phyloP scores from a whole-genome alignment of 2,329 filamentous ascomycete genomes.

The Plenodomus lindquistii region DNA sequence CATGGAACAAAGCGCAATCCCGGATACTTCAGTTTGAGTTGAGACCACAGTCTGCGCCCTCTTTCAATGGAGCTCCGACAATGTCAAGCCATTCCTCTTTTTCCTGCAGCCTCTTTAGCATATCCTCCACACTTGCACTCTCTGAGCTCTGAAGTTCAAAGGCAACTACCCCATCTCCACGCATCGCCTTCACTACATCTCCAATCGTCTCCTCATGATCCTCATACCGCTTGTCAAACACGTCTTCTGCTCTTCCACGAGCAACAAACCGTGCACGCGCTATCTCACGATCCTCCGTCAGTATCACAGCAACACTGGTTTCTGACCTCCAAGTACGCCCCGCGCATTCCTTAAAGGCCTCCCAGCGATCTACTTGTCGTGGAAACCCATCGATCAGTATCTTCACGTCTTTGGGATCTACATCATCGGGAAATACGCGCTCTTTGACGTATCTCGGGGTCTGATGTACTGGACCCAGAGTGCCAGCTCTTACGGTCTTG shows the following conservation, averaged over 20 bases:
- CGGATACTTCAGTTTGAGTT: no score
- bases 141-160: background rate
- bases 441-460: conserved; percentile 9
- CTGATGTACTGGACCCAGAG: conserved; percentile 3
- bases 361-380: conserved; percentile 7
- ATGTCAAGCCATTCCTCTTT: background rate
- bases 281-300: conserved; percentile 3
- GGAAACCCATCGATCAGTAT: conserved; percentile 17
- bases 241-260: conserved; percentile 12
- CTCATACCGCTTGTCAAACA: conserved; percentile 10
- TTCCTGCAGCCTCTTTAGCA: background rate
- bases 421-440: conserved; percentile 7
- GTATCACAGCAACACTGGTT: background rate
- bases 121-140: background rate
- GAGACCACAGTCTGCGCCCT: no score
- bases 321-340: conserved; percentile 3
- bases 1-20: no score
- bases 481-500: conserved; percentile 5
- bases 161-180: conserved; percentile 2
- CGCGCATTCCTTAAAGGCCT: conserved; percentile 5
- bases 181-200: conserved; percentile 8
- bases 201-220: conserved; percentile 4
- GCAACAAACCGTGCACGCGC: conserved; percentile 5
- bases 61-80: no score
- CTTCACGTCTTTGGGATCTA: background rate